Conservation (phyloP, 208 protist genomes). For the Acanthamoeba culbertsoni region DNA sequence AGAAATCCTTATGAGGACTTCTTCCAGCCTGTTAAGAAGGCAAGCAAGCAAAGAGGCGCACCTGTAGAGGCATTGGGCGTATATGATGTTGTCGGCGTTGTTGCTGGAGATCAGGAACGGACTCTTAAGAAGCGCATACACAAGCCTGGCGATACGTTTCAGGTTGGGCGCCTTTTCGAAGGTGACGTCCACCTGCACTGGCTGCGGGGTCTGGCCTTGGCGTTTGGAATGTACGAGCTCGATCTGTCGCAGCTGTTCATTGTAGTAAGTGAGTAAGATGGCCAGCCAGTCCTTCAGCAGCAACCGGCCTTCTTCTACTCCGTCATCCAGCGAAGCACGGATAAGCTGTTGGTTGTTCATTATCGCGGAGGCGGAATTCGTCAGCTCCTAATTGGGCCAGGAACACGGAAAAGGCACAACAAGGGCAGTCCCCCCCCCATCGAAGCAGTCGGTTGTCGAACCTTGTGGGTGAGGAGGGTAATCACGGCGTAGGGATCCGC, state of each 20-base stretch:
- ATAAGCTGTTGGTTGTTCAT: no score
- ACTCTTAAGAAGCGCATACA: constrained; percentile 53
- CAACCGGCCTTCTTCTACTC: constrained; percentile 7
- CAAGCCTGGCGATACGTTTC: background rate
- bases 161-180: constrained; percentile 26
- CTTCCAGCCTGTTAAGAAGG: background rate
- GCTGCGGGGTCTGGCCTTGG: background rate
- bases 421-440: no score
- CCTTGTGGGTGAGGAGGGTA: constrained; percentile 53
- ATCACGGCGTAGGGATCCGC: background rate
- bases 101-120: background rate
- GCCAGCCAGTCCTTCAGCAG: constrained; percentile 50
- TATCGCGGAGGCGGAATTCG: no score
- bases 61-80: constrained; percentile 47
- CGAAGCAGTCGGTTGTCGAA: no score
- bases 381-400: no score
- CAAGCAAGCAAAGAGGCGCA: background rate
- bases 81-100: background rate
- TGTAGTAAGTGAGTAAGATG: background rate
- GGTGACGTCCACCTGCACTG: background rate
- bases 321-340: constrained; percentile 32
- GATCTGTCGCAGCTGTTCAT: constrained; percentile 12
- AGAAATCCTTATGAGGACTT: background rate
- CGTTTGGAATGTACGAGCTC: background rate
- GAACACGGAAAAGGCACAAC: no score